Conservation (phyloP, 768 basidiomycete species). For the Symmetrospora coprosmae region DNA sequence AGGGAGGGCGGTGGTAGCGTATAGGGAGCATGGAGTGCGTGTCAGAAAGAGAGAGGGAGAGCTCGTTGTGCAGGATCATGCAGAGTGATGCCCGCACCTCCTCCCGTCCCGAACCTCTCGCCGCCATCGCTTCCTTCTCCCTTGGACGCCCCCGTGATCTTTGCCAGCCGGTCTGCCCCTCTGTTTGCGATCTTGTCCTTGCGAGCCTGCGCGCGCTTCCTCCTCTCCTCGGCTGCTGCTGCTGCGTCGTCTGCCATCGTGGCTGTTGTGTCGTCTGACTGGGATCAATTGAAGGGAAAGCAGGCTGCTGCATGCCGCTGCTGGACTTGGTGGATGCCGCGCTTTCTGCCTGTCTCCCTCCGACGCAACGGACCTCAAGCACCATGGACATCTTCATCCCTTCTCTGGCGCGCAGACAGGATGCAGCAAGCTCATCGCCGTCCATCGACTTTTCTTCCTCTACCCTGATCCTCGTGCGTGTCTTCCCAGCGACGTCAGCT, state of each 20-base stretch:
- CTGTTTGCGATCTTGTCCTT: constrained; percentile 13
- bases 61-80: background rate
- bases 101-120: constrained; percentile 14
- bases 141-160: constrained; percentile 17
- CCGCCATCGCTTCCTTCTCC: constrained; percentile 15
- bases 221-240: constrained; percentile 16
- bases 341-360: background rate
- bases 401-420: background rate
- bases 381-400: background rate
- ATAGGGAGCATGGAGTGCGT: too few relatives aligned
- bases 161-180: constrained; percentile 15
- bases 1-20: background rate
- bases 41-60: background rate
- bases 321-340: background rate
- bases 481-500: background rate
- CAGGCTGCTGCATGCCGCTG: background rate
- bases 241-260: constrained; percentile 21
- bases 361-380: background rate
- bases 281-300: background rate
- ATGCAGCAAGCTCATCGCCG: too few relatives aligned
- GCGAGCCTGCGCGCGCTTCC: constrained; percentile 10
- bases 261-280: background rate
- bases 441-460: too few relatives aligned
- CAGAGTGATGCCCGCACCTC: background rate
- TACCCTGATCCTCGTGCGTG: constrained; percentile 10